Base-by-base conservation (phyloP, 1,139 yeast genomes). In the Saccharomyces pastorianus region DNA sequence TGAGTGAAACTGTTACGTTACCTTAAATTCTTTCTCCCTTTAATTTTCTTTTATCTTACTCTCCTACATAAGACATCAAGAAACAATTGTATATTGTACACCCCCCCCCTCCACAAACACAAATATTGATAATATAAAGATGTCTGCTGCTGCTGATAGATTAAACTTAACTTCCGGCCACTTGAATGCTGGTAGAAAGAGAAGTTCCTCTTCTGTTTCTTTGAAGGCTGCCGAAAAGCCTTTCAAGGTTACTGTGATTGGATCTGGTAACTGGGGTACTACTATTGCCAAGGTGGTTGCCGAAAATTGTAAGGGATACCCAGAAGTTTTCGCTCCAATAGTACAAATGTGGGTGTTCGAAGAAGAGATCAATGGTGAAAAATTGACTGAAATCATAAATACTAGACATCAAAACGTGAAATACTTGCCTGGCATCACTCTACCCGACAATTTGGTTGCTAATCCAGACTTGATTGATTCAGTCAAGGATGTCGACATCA, bases 311-410 rank as follows among this genome's bases (percentile, higher is more conserved):
- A 76, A 76, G 46, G 84, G 80, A 62, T 79, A 86, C 72, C 83
- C 89, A 26, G 76, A 81, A 47, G 71, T 87, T 60, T 91, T 91
- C 68, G 79, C 81, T 53, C 71, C 74, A 55, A 74, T 79, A 51
- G 96, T 91, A 49, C 81, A 83, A 63, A 90, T 91, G 97, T 91
- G 98, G 98, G 98, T 91, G 29, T 88, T 78, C 66, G 91, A 91
- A 72, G 98, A 91, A 73, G 70, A 77, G 57, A 73, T 84, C 54
- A 83, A 82, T 53, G 96, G 85, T 56, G 72, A 73, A 71, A 88
- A 82, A 57, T 77, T 91, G 66, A 88, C 97, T 31, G 91, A 88
- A 57, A 88, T 88, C 68, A 90, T 91, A 73, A 91, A 91, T 76
- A 76, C 82, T 47, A 76, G 81, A 59, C 97, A 91, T 71, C 95